Percentiles rank a stretch among this genome's conserved stretches.
phyloP scores from a whole-genome alignment of 2,329 filamentous ascomycete genomes.

The Trichoderma pleuroti region DNA sequence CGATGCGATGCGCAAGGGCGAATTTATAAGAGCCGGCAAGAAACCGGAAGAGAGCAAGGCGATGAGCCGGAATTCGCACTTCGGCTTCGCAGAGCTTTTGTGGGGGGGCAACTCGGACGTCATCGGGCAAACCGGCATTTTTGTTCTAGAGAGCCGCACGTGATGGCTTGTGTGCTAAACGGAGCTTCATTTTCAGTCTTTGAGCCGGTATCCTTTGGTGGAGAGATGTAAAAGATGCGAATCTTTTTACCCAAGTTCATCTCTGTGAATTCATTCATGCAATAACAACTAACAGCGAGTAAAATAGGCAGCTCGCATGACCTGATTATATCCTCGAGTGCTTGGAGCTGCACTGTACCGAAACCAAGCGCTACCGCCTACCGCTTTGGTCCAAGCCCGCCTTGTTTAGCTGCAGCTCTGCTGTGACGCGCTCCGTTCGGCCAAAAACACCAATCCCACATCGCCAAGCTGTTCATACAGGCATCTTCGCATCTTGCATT shows the following conservation, averaged over 20 bases:
- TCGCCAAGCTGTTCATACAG: conserved; percentile 2
- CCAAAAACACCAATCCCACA: conserved; percentile 17
- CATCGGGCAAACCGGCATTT: conserved; percentile 26
- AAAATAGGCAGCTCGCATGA: neutral
- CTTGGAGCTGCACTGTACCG: neutral
- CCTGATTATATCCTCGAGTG: neutral
- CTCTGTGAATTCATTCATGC: neutral
- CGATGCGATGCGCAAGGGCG: neutral
- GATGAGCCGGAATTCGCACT: conserved; percentile 8
- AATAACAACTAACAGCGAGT: neutral
- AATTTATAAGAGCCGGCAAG: neutral
- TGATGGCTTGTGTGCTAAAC: neutral
- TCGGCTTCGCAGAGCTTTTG: conserved; percentile 10
- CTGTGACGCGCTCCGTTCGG: conserved; percentile 16
- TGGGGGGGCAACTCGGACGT: conserved; percentile 29
- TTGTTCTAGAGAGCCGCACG: neutral
- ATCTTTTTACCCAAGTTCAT: too few relatives aligned
- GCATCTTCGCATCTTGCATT: neutral
- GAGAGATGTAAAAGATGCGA: too few relatives aligned
- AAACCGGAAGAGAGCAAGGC: neutral
- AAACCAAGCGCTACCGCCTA: neutral
- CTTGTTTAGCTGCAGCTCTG: conserved; percentile 8
- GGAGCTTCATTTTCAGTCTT: neutral
- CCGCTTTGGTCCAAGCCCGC: conserved; percentile 7
- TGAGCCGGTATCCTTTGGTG: too few relatives aligned